Evolutionary conservation across 306 rosid species (phyloP).

Genomic region (Aeschynomene evenia): DNA sequence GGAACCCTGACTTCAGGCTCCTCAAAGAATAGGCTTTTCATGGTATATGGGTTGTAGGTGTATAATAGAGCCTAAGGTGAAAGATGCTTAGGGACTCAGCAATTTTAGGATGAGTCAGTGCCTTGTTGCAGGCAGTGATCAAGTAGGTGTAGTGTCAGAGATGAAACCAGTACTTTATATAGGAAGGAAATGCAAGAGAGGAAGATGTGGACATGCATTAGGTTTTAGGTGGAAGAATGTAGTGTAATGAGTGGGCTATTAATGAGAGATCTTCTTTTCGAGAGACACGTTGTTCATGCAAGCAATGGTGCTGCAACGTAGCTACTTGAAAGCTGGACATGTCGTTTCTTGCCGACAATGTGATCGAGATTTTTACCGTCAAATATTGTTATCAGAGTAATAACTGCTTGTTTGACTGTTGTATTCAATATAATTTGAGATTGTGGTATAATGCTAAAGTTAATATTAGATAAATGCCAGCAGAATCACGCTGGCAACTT

Average conservation of each 20-base stretch:
- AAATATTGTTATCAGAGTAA: conserved; percentile 22
- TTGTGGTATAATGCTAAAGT: conserved; percentile 28
- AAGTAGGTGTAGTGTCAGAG: conserved; percentile 28
- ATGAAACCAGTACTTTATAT: conserved; percentile 32
- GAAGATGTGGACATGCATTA: conserved; percentile 33
- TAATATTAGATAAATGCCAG: conserved; percentile 26
- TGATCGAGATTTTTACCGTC: conserved; percentile 19
- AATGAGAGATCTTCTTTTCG: conserved; percentile 19
- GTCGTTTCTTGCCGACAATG: conserved; percentile 46
- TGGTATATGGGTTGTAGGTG: conserved; percentile 27
- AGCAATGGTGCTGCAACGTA: conserved; percentile 40
- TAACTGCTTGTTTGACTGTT: conserved; percentile 18
- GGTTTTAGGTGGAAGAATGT: conserved; percentile 38
- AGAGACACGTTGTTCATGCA: conserved; percentile 48
- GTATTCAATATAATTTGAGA: conserved; percentile 23
- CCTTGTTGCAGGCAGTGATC: conserved; percentile 24
- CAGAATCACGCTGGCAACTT: conserved; percentile 33
- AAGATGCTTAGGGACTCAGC: conserved; percentile 28
- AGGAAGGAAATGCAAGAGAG: conserved; percentile 32
- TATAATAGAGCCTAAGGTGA: conserved; percentile 35
- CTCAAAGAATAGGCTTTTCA: conserved; percentile 48
- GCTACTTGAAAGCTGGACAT: conserved; percentile 42
- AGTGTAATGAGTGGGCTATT: conserved; percentile 39
- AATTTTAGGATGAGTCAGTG: conserved; percentile 26
- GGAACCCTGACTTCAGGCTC: conserved; percentile 36